These are phyloP conservation scores for Babesia divergens DNA, from an alignment of 169 alveolate genomes.

Conservation along the genomic window DNA sequence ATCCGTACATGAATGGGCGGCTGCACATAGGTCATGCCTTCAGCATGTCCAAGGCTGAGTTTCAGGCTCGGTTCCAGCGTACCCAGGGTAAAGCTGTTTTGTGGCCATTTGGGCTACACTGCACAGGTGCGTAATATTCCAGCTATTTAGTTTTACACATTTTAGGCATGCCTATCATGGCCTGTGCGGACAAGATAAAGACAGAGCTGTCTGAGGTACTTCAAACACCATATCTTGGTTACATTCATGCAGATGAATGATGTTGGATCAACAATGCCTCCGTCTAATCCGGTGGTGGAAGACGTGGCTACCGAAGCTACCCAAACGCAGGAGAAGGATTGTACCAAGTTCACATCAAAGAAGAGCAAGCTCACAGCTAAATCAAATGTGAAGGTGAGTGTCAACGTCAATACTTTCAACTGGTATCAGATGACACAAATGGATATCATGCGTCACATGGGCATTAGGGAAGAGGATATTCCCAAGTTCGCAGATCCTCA, in stretches of 20 bases:
- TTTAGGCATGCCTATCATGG: conserved; percentile 92
- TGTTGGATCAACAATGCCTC: not conserved
- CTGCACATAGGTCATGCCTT: conserved; percentile 99
- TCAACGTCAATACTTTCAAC: not conserved
- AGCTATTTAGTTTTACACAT: not conserved
- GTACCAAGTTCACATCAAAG: conserved; percentile 71
- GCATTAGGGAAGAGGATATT: conserved; percentile 91
- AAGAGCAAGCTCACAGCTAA: conserved; percentile 85
- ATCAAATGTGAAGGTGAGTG: conserved; percentile 73
- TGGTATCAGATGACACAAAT: conserved; percentile 78
- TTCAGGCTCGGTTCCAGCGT: conserved; percentile 93
- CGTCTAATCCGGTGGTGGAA: not conserved
- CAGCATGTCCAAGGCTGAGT: conserved; percentile 95
- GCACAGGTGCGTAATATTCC: conserved; percentile 87
- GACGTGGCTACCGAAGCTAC: not conserved
- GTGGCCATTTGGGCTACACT: conserved; percentile 98
- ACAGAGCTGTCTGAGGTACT: conserved; percentile 77
- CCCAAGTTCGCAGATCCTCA: conserved; percentile 93
- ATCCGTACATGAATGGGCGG: conserved; percentile 99
- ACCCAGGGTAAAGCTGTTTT: conserved; percentile 91
- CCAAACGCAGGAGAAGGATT: conserved; percentile 62
- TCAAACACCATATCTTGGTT: not conserved
- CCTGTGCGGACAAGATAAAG: conserved; percentile 91
- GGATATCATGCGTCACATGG: conserved; percentile 89
- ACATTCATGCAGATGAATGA: not conserved